A percentile compares a stretch with the other conserved stretches of the same genome.
These are phyloP conservation scores for Ophioceras dolichostomum DNA, from an alignment of 2,329 filamentous ascomycete species.

Conservation along the genomic window DNA sequence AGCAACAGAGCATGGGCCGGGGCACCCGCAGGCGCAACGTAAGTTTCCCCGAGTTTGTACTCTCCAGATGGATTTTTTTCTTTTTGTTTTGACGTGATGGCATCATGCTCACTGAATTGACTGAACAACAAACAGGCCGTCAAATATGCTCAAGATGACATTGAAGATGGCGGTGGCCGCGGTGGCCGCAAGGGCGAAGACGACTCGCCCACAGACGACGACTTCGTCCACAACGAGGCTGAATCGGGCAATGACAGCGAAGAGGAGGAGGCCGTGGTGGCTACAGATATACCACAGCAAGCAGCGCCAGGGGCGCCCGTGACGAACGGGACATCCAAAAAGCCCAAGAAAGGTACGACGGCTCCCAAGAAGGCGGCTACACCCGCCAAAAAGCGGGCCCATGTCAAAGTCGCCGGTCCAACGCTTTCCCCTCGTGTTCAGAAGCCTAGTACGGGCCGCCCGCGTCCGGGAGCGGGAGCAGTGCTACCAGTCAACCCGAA, in stretches of 20 bases:
- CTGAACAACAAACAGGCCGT: slow-evolving; percentile 11
- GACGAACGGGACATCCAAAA: no score
- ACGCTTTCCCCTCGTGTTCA: no score
- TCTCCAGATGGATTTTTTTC: no score
- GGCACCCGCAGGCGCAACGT: slow-evolving; percentile 63
- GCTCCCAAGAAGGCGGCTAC: slow-evolving; percentile 2
- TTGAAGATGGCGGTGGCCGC: slow-evolving; percentile 1
- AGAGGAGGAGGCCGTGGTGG: slow-evolving; percentile 9
- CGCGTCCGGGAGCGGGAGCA: no score
- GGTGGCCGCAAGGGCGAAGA: slow-evolving; percentile 12
- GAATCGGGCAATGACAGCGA: slow-evolving; percentile 12
- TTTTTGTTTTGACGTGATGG: no score
- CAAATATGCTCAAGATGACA: slow-evolving; percentile 15
- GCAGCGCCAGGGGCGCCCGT: no score
- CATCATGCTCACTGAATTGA: background rate
- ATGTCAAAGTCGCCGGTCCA: no score
- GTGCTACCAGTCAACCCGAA: no score
- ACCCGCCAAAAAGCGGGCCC: no score
- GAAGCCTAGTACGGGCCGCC: no score
- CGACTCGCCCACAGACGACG: slow-evolving; percentile 13
- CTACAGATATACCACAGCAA: no score
- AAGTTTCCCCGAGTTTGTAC: no score
- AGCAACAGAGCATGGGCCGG: slow-evolving; percentile 68
- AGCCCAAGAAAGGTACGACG: slow-evolving; percentile 5
- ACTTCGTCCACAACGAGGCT: slow-evolving; percentile 11